Conservation (phyloP, 1,139 yeast genomes). For the Meyerozyma athensensis region DNA sequence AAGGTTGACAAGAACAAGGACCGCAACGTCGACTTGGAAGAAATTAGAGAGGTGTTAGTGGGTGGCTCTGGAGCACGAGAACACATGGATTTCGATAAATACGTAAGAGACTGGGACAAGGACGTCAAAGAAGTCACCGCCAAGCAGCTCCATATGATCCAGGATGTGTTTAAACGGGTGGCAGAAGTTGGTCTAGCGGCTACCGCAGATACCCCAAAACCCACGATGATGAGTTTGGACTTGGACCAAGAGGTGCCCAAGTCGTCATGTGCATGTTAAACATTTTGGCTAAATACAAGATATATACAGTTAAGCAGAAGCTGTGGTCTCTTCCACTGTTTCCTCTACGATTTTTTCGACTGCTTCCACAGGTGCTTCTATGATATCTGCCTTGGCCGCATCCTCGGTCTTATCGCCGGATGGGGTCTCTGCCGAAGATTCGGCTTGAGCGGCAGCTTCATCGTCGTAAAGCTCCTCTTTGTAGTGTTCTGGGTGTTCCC, state of each 20-base stretch:
- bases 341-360: neutral
- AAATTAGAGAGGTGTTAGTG: slow-evolving; percentile 38
- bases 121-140: slow-evolving; percentile 46
- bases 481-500: slow-evolving; percentile 88
- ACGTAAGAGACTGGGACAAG: slow-evolving; percentile 34
- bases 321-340: too few species aligned
- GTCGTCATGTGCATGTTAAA: slow-evolving; percentile 22
- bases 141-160: slow-evolving; percentile 34
- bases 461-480: slow-evolving; percentile 86
- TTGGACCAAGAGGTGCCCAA: slow-evolving; percentile 14
- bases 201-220: neutral
- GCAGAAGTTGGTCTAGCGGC: slow-evolving; percentile 36
- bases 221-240: slow-evolving; percentile 25
- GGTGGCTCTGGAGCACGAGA: neutral
- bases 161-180: slow-evolving; percentile 37
- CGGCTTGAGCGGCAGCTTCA: slow-evolving; percentile 30
- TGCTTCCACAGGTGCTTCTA: too few species aligned
- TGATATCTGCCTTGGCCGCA: neutral
- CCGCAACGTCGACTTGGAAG: slow-evolving; percentile 37
- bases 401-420: slow-evolving; percentile 11
- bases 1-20: slow-evolving; percentile 40
- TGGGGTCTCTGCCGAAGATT: slow-evolving; percentile 5
- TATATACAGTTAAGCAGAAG: slow-evolving; percentile 2
- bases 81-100: slow-evolving; percentile 18
- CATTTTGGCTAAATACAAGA: slow-evolving; percentile 4